These are phyloP conservation scores for Paecilomyces fulvus DNA, from an alignment of 2,329 filamentous ascomycete genomes.

Conservation along the genomic window DNA sequence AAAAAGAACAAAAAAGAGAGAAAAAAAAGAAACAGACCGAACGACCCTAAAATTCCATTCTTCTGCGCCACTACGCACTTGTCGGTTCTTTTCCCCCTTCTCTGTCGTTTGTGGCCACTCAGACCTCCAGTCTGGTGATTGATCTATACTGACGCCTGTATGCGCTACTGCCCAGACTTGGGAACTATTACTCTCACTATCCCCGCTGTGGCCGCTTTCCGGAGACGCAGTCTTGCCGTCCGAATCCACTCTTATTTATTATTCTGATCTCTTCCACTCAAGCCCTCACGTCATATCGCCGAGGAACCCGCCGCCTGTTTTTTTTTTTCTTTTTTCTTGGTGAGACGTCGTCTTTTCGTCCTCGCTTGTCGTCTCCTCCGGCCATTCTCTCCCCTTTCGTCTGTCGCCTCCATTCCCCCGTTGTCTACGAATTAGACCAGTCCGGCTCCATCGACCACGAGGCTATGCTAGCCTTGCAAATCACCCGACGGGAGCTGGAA, in stretches of 20 bases:
- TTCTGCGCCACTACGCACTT: not conserved
- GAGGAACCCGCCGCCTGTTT: not conserved
- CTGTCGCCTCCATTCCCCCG: conserved; percentile 3
- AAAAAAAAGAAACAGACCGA: conserved; percentile 1
- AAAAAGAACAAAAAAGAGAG: not conserved
- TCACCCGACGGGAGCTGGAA: conserved; percentile 21
- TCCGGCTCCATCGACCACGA: conserved; percentile 12
- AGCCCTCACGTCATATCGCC: conserved; percentile 1
- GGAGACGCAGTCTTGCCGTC: not conserved
- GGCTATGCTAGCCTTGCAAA: conserved; percentile 25
- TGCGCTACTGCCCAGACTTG: conserved; percentile 12
- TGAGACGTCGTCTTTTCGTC: not conserved
- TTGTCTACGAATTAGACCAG: conserved; percentile 2
- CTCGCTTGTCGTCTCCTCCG: too few species aligned
- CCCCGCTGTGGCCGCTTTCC: conserved; percentile 3
- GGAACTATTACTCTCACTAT: conserved; percentile 3
- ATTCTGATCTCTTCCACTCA: conserved; percentile 3
- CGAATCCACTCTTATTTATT: conserved; percentile 5
- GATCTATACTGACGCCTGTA: conserved; percentile 14
- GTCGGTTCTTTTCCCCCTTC: not conserved
- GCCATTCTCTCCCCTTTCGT: too few species aligned
- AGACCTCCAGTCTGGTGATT: conserved; percentile 6
- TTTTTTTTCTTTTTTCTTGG: not conserved
- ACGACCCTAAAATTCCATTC: not conserved
- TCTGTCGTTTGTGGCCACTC: not conserved